Evolutionary conservation across 176 grass and related monocot genomes (phyloP), one percentile per base, ranked within the genome.

Genomic region (Calamus simplicifolius): DNA sequence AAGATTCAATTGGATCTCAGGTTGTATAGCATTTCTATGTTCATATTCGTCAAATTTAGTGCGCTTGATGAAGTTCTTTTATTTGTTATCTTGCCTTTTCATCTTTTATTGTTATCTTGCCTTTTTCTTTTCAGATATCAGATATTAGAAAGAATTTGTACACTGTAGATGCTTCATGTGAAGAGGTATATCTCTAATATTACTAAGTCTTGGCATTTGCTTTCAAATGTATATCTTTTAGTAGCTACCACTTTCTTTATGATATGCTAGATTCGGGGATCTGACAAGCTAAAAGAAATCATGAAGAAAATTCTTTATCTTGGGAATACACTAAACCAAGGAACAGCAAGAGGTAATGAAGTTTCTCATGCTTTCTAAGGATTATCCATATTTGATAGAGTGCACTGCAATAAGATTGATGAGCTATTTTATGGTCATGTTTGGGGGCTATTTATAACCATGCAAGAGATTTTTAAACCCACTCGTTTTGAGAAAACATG

Each of bases 301-400:
- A 90, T 96, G 92, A 75, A 96, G 51, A 96, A 90, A 72, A 96
- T 96, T 80, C 57, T 96, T 23, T 69, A 70, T 66, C 81, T 96
- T 66, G 92, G 92, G 58, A 96, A 96, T 81, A 82, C 80, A 53
- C 75, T 96, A 69, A 96, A 96, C 80, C 83, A 90, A 64, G 92
- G 92, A 66, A 96, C 92, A 43, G 80, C 86, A 69, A 80, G 86
- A 88, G 92, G 92, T 96, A 87, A 75, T 64, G 28, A 18, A 57
- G 31, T 69, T 59, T 27, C 25, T 43, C 10, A 3, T 43, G 10
- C 10, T 43, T 10, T 69, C 49, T 57, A 7, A 31, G 7, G 49
- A 61, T 61, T 54, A 57, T 30, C 26, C 12, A 16, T 10, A 30
- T 4, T 54, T 43, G 35, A 43, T 43, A 43, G 12, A 43, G 35